phyloP scores from a whole-genome alignment of 768 basidiomycete genomes.

The Termitomyces bulborhizus region DNA sequence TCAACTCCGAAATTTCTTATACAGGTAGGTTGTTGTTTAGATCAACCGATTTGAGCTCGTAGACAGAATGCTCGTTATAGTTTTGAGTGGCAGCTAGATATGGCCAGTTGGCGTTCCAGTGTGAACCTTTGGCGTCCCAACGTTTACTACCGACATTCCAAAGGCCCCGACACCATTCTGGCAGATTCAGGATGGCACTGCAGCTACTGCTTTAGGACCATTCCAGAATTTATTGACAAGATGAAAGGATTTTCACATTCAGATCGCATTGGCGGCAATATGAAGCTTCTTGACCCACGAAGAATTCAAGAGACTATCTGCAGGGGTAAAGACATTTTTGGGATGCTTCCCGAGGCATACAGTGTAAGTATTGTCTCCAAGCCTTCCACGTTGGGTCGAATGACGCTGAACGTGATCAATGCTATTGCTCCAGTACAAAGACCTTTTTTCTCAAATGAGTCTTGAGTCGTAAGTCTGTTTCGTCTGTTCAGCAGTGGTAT shows the following conservation, averaged over 20 bases:
- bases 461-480: slow-evolving; percentile 35
- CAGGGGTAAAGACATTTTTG: slow-evolving; percentile 55
- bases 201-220: slow-evolving; percentile 58
- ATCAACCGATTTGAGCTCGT: background rate
- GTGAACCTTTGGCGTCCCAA: slow-evolving; percentile 40
- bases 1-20: slow-evolving; percentile 54
- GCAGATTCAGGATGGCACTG: slow-evolving; percentile 69
- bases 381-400: background rate
- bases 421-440: slow-evolving; percentile 35
- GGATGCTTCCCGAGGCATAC: slow-evolving; percentile 60
- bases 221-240: slow-evolving; percentile 53
- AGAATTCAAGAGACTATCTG: slow-evolving; percentile 56
- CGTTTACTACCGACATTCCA: slow-evolving; percentile 43
- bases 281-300: slow-evolving; percentile 39
- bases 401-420: background rate
- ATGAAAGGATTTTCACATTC: slow-evolving; percentile 59
- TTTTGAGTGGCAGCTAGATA: slow-evolving; percentile 53
- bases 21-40: slow-evolving; percentile 35
- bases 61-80: slow-evolving; percentile 16
- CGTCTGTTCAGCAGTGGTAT: background rate
- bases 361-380: slow-evolving; percentile 29
- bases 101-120: slow-evolving; percentile 51
- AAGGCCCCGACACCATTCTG: slow-evolving; percentile 39
- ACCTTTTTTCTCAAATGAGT: slow-evolving; percentile 46
- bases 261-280: slow-evolving; percentile 47